Base-by-base conservation (phyloP, 148 eudicot genomes). In the Agrostemma githago region DNA sequence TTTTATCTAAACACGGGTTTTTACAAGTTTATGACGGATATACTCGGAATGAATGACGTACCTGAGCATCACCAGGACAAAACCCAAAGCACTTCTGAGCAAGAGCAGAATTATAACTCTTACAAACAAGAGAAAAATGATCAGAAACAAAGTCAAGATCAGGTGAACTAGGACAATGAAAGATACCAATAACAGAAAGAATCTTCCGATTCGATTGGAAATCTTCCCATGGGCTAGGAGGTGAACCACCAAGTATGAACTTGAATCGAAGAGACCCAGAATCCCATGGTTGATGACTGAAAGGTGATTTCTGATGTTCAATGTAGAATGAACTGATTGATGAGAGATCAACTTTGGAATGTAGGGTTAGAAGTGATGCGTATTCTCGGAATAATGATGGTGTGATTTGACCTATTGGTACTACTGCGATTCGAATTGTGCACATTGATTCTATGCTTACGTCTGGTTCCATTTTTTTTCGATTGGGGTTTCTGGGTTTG, bases 221-320 rank as follows among this genome's bases (percentile, higher is more conserved):
- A 68, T 94, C 98, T 68, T 94, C 98, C 98, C 98, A 94, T 0
- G 98, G 96, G 16, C 85, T 79, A 0, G 97, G 89, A n/a, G 97
- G 93, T 0, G 92, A 82, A 1, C 97, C 98, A 15, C 97, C 97
- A 64, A 89, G 71, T 59, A 95, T 84, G 83, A 88, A 95, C 82
- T 86, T 82, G 83, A 95, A 95, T 0, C 89, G 83, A 17, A 95
- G 86, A 74, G 83, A 73, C 11, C 94, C 94, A 66, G 87, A 76
- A 70, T 92, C 97, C 98, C 98, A 95, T 0, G 97, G 97, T 70
- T 92, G 98, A 48, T 90, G 72, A 1, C 90, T 46, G 61, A 95
- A 95, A 6, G 98, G 98, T 6, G 90, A 85, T 69, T 95, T 95
- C 76, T 95, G 98, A 77, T 95, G 98, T 76, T 90, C 89, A 3